phyloP scores from a whole-genome alignment of 2,329 filamentous ascomycete genomes.

The Penicillium sp. region DNA sequence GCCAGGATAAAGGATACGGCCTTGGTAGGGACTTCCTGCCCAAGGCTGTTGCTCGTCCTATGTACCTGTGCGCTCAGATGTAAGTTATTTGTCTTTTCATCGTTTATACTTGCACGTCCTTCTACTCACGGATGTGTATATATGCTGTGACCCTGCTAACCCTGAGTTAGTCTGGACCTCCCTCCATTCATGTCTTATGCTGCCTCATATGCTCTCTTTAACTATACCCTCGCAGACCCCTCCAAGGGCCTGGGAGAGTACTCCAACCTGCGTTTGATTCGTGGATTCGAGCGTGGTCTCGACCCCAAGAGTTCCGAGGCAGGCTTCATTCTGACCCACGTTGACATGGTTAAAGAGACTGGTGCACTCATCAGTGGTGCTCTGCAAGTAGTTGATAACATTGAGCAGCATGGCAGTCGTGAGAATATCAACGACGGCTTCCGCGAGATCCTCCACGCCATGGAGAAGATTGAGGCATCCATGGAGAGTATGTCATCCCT shows the following conservation, averaged over 20 bases:
- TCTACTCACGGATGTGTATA: background rate
- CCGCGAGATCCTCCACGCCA: slow-evolving; percentile 56
- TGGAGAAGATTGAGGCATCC: slow-evolving; percentile 67
- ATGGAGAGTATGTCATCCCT: slow-evolving; percentile 62
- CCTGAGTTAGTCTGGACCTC: slow-evolving; percentile 57
- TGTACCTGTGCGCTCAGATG: slow-evolving; percentile 79
- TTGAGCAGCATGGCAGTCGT: slow-evolving; percentile 49
- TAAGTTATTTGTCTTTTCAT: slow-evolving; percentile 50
- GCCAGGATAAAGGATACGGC: slow-evolving; percentile 66
- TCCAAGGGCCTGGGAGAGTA: slow-evolving; percentile 52
- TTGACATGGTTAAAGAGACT: slow-evolving; percentile 91
- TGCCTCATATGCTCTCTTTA: slow-evolving; percentile 59
- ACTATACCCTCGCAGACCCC: slow-evolving; percentile 58
- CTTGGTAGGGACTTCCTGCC: slow-evolving; percentile 71
- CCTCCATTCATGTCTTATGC: slow-evolving; percentile 89
- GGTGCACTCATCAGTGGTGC: slow-evolving; percentile 70
- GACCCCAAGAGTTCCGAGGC: slow-evolving; percentile 85
- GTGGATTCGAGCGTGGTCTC: slow-evolving; percentile 85
- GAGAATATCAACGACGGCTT: slow-evolving; percentile 62
- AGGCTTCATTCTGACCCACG: slow-evolving; percentile 91
- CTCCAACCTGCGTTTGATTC: slow-evolving; percentile 70
- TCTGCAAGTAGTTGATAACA: slow-evolving; percentile 60
- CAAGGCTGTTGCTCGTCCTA: slow-evolving; percentile 69
- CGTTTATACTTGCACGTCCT: background rate
- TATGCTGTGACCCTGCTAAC: slow-evolving; percentile 18